Conservation (phyloP, 2,329 filamentous ascomycete species). For the Gnomoniopsis smithogilvyi region DNA sequence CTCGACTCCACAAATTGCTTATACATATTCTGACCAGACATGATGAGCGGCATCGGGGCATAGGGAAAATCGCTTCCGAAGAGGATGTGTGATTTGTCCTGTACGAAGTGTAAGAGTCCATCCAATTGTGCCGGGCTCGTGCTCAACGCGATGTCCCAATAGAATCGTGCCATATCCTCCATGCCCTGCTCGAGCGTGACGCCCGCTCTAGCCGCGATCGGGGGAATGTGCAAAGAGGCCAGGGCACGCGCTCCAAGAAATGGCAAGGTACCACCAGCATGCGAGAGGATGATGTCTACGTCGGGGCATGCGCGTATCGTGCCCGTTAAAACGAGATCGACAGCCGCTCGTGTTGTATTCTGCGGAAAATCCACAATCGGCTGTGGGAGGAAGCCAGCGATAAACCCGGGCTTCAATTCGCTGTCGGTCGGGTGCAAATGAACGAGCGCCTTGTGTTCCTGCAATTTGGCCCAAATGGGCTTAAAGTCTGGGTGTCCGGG, state of each 20-base stretch:
- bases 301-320: slow-evolving; percentile 27
- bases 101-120: slow-evolving; percentile 26
- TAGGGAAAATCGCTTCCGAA: slow-evolving; percentile 36
- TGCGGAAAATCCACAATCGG: slow-evolving; percentile 35
- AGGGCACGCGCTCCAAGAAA: slow-evolving; percentile 30
- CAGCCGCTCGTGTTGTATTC: slow-evolving; percentile 39
- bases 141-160: slow-evolving; percentile 33
- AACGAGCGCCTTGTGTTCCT: slow-evolving; percentile 23
- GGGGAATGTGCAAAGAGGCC: slow-evolving; percentile 10
- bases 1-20: slow-evolving; percentile 9
- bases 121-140: slow-evolving; percentile 24
- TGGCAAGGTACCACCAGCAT: slow-evolving; percentile 42
- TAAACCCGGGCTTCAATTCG: slow-evolving; percentile 12
- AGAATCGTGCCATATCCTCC: slow-evolving; percentile 26
- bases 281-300: slow-evolving; percentile 42
- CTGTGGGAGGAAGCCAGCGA: slow-evolving; percentile 22
- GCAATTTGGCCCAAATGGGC: slow-evolving; percentile 25
- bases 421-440: slow-evolving; percentile 24
- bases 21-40: slow-evolving; percentile 8
- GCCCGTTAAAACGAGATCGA: slow-evolving; percentile 35
- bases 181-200: slow-evolving; percentile 16
- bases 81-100: slow-evolving; percentile 25
- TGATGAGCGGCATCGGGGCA: slow-evolving; percentile 23
- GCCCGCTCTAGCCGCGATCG: slow-evolving; percentile 1
- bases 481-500: slow-evolving; percentile 22